These are phyloP conservation scores for Plectosphaerella cucumerina DNA, from an alignment of 2,329 filamentous ascomycete genomes.

Conservation along the genomic window DNA sequence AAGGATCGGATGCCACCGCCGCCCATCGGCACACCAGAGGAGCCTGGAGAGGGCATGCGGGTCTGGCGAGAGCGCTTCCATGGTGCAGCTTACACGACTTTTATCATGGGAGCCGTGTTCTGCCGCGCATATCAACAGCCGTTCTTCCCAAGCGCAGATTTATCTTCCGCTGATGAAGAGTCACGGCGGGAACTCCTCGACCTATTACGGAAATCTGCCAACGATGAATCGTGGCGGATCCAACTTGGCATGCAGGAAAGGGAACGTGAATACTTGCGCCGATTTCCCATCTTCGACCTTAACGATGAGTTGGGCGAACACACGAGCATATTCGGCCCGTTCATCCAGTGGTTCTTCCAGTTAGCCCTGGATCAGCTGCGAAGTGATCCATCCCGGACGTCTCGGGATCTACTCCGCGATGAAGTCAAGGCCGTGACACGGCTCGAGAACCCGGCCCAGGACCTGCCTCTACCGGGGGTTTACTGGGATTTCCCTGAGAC, in stretches of 20 bases:
- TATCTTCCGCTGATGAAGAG: background rate
- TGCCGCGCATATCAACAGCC: background rate
- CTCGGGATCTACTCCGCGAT: background rate
- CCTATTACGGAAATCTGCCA: background rate
- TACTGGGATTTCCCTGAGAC: background rate
- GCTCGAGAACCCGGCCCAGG: background rate
- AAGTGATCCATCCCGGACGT: background rate
- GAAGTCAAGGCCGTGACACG: background rate
- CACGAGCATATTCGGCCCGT: background rate
- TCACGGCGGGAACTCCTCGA: background rate
- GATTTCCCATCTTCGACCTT: background rate
- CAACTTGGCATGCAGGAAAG: background rate
- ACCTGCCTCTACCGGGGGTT: background rate
- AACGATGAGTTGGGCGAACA: background rate
- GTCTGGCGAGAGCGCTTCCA: constrained; percentile 1
- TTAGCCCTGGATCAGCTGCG: background rate
- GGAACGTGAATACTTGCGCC: background rate
- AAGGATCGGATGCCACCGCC: background rate
- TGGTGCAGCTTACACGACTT: background rate
- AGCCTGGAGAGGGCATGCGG: background rate
- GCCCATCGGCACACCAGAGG: background rate
- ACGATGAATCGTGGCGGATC: background rate
- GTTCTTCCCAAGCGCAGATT: background rate
- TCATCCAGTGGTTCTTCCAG: background rate
- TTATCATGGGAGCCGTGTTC: background rate